Evolutionary conservation across 2,329 filamentous ascomycete genomes (phyloP), one percentile per base, ranked within the genome.

Genomic region (Trichoderma afroharzianum): DNA sequence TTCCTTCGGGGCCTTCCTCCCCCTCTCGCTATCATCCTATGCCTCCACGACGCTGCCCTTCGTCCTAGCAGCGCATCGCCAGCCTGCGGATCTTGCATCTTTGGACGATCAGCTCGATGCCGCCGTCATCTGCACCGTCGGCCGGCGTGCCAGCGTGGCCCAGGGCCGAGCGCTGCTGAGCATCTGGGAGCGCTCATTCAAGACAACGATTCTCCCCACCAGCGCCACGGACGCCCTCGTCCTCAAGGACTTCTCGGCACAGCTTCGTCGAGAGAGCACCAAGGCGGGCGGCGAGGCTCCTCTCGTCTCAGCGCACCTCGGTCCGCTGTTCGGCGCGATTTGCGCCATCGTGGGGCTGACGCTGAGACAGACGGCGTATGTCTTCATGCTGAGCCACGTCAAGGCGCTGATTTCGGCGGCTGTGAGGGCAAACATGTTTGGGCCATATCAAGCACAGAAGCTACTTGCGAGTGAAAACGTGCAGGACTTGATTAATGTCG

Each of bases 31-130:
- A 6, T 86, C 88, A 7, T 92, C 92, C 9, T 88, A 93, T 77
- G 91, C 92, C 47, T 88, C 88, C 63, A 92, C 92, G 1, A 88
- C 90, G 2, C 86, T 96, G 1, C 93, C 93, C 1, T 95, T 94
- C 81, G 88, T 92, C 9, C 87, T 94, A 3, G 88, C 91, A 2
- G 91, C 88, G 1, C 88, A 93, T 79, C 85, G 88, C 63, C 75
- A 85, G 63, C 89, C 90, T 0, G 43, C 74, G 0, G 72, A 76
- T 3, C 82, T 94, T 6, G 79, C 84, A 11, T 79, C 81, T 0
- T 85, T 95, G 6, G 93, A 95, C 82, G 93, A 96, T 81, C 85
- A 87, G 74, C 88, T 93, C 63, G 93, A 96, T 80, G 93, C 93
- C 9, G 88, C 89, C 32, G 90, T 93, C 9, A 86, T 93, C 58